Base-by-base conservation (phyloP, 805 yeast species). In the Saturnispora dispora region DNA sequence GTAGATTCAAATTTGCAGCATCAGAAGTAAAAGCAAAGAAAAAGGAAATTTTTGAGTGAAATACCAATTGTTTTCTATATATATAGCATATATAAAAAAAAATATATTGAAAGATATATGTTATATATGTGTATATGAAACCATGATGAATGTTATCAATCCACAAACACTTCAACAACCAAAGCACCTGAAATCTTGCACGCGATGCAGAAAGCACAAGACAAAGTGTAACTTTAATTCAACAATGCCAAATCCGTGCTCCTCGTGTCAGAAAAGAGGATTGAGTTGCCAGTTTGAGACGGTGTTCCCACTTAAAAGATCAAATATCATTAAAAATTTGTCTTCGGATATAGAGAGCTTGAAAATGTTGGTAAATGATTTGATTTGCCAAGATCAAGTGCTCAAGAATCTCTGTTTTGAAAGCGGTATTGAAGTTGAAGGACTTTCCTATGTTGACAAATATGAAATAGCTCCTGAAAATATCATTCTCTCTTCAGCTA, bases 171-270 rank as follows among this genome's bases (percentile, higher is more conserved):
- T 51, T n/a, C 64, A 68, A 3, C 68, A 63, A 51, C 75, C 75
- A 44, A 68, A 72, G 52, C 70, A 71, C 10, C 58, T 79, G 43
- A 80, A 81, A 57, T 76, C 85, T 10, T 83, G 88, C 60, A 71
- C 76, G 4, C 69, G 84, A 32, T 83, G 88, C 63, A 71, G 88
- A 35, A 77, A 77, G 58, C 83, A 81, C 57, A 83, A 83, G 62
- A 81, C 82, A 17, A 79, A 75, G 58, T 83, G 88, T 63, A 83
- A 82, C 60, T 82, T 82, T 11, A 55, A 65, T 13, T 60, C 60
- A 23, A 75, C 78, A 15, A 64, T 70, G 35, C 87, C 88, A 3
- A 60, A 64, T 23, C 76, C 85, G 0, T 83, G 88, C 58, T 63
- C 81, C 3, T 72, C 77, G 30, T 83, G 88, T 61, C 56, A 68